Percentiles rank a stretch among this genome's conserved stretches.
Conservation (phyloP, 257 asterid species). For the Solanum pennellii region DNA sequence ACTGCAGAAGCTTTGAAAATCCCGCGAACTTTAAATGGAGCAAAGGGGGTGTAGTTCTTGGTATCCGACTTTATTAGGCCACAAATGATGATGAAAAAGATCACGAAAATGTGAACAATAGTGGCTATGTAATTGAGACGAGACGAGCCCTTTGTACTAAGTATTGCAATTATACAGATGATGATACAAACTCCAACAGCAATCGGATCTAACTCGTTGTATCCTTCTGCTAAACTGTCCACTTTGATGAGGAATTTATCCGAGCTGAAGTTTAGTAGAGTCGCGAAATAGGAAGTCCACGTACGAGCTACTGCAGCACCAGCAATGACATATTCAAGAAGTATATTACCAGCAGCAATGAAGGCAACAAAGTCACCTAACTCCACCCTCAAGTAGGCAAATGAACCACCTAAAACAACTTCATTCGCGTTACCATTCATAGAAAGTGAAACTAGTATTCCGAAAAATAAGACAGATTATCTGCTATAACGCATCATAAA, state of each 20-base stretch:
- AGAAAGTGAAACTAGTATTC: not conserved
- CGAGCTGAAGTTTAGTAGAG: not conserved
- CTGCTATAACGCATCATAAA: not conserved
- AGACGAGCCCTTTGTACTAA: not conserved
- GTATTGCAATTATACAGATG: not conserved
- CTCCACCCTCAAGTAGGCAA: not conserved
- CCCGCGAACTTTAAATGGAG: not conserved
- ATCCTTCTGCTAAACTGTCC: not conserved
- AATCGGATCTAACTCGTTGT: not conserved
- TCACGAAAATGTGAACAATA: not conserved
- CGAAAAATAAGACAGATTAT: not conserved
- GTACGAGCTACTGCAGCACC: slow-evolving; percentile 4
- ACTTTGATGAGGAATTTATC: not conserved
- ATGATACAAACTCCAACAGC: not conserved
- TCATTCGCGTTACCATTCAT: not conserved
- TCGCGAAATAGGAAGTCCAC: not conserved
- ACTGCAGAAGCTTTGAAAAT: not conserved
- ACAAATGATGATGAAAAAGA: not conserved
- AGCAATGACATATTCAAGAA: not conserved
- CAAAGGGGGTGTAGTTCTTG: not conserved
- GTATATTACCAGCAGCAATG: slow-evolving; percentile 1
- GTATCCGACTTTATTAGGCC: not conserved
- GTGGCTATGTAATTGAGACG: not conserved
- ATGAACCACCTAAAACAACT: not conserved
- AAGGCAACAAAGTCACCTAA: not conserved